These are phyloP conservation scores for Suillus bovinus DNA, from an alignment of 768 basidiomycete species.

Conservation along the genomic window DNA sequence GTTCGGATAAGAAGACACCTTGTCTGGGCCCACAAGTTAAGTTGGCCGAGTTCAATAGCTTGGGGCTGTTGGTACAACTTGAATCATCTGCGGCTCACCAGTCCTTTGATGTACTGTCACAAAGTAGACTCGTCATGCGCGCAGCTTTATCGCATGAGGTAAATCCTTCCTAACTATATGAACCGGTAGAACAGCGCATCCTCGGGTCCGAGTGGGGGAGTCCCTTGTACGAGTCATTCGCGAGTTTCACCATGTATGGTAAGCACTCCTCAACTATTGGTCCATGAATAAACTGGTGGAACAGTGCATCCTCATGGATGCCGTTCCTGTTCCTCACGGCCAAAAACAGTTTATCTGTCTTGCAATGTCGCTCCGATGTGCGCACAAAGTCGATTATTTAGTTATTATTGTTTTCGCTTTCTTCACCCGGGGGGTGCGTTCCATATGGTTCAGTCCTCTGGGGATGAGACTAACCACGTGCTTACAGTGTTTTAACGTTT, in stretches of 20 bases:
- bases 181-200: too few species aligned
- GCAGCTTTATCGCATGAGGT: too few species aligned
- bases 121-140: background rate
- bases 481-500: constrained; percentile 2
- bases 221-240: too few species aligned
- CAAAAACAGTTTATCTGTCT: background rate
- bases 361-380: background rate
- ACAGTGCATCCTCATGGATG: background rate
- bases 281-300: background rate
- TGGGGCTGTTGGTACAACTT: too few species aligned
- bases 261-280: background rate
- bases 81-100: too few species aligned
- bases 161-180: too few species aligned
- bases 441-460: constrained; percentile 1
- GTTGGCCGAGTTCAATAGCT: too few species aligned
- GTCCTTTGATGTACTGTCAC: background rate
- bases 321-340: background rate
- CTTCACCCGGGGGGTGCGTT: constrained; percentile 11
- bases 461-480: constrained; percentile 11
- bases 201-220: too few species aligned
- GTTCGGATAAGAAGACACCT: too few species aligned
- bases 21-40: too few species aligned
- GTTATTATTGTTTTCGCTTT: background rate
- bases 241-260: background rate
- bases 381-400: background rate